Evolutionary conservation across 1,284 basidiomycete species (phyloP), one percentile per base, ranked within the genome.

Genomic region (Pyrrhoderma noxium): DNA sequence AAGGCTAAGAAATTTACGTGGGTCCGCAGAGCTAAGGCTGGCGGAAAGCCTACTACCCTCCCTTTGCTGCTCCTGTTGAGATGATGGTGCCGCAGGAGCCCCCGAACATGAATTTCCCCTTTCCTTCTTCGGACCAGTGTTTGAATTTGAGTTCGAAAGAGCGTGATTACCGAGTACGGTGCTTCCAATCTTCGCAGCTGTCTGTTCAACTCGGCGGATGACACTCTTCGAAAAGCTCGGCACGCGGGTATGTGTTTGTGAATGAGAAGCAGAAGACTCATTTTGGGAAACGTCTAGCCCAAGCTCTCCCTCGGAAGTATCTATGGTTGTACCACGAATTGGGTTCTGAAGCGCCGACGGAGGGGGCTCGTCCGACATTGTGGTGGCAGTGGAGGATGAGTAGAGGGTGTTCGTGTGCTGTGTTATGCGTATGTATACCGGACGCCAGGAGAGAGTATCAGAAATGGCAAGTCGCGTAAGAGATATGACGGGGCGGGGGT

Each of bases 111-210:
- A 71, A 69, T 37, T 76, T 63, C 39, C 35, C 16, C 36, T 49
- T 18, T 55, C 50, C n/a, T 42, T 25, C 27, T 40, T 36, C 21
- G 36, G 34, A 9, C 16, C 13, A 8, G 43, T 16, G 14, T 34
- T 49, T 18, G 34, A 31, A 8, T 5, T 18, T 31, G 11, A 5
- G 11, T 31, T 31, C 11, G 27, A 31, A 11, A 31, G 27, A 11
- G 27, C 27, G 11, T 31, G 27, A 31, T 31, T 31, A 13, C 42
- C 42, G 37, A 51, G 36, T 23, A 50, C 34, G 61, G 76, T 82
- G 61, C 73, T 73, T 54, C 77, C 76, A 36, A 88, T 69, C 55
- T 68, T 79, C 53, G 77, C 74, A 43, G 75, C 75, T 1, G 76
- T 76, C 63, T 68, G 77, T 57, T 76, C 76, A 47, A 80, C 73